Percentiles rank a stretch among this genome's conserved stretches.
phyloP scores from a whole-genome alignment of 2,329 filamentous ascomycete genomes.

The Fonsecaea multimorphosa region DNA sequence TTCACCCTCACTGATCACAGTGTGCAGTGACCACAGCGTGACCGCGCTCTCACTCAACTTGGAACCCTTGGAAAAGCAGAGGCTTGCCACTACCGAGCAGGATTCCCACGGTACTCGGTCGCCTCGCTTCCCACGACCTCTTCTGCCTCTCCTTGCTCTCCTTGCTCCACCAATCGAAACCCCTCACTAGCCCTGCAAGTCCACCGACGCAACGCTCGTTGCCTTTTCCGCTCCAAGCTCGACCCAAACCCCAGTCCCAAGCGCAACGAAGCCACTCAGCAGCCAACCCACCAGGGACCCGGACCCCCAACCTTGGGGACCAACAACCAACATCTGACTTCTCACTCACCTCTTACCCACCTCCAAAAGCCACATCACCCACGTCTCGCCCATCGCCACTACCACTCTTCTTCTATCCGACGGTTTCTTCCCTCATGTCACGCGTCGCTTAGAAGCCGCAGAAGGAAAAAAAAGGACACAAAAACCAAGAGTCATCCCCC shows the following conservation, averaged over 20 bases:
- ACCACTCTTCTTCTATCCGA: not conserved
- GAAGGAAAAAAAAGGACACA: not conserved
- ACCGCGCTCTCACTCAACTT: not conserved
- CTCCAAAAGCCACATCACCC: not conserved
- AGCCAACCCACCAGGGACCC: conserved; percentile 1
- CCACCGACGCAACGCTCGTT: conserved; percentile 7
- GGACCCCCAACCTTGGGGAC: conserved; percentile 1
- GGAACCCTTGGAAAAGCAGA: not conserved
- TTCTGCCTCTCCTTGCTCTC: conserved; percentile 12
- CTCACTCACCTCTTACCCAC: conserved; percentile 1
- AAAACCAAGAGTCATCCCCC: not conserved
- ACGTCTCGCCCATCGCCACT: conserved; percentile 9
- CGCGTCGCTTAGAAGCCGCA: conserved; percentile 9
- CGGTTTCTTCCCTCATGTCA: conserved; percentile 15
- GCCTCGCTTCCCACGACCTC: not conserved
- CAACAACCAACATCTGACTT: not conserved
- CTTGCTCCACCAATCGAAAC: conserved; percentile 8
- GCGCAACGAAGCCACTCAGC: conserved; percentile 22
- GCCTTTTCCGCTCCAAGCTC: conserved; percentile 19
- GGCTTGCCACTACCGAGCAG: not conserved
- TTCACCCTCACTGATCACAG: conserved; percentile 8
- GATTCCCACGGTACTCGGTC: conserved; percentile 1
- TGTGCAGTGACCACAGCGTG: conserved; percentile 5
- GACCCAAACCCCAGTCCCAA: conserved; percentile 23
- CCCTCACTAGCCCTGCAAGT: not conserved